Percentiles rank a stretch among this genome's conserved stretches.
Conservation (phyloP, 805 yeast genomes). For the Saturnispora dispora region DNA sequence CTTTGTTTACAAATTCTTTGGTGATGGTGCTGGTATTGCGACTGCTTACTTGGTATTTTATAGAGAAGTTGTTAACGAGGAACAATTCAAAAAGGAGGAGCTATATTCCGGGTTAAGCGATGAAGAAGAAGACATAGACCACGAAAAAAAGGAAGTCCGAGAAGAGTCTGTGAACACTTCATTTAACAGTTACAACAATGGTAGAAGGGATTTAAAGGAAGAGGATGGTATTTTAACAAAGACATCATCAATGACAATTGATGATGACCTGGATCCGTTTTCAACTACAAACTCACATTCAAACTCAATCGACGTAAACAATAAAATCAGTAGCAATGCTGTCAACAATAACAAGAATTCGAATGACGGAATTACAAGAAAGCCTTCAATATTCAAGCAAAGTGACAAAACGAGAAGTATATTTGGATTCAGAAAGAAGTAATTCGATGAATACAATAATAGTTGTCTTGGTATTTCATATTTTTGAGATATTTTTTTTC, state of each 20-base stretch:
- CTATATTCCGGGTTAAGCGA: conserved; percentile 26
- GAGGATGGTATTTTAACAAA: not conserved
- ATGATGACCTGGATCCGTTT: conserved; percentile 1
- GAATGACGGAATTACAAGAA: not conserved
- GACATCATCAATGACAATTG: not conserved
- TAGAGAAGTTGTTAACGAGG: conserved; percentile 42
- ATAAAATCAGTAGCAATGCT: not conserved
- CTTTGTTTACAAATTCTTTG: conserved; percentile 78
- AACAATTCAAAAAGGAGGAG: conserved; percentile 22
- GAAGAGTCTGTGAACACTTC: not conserved
- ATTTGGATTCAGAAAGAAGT: not conserved
- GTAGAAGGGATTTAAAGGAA: not conserved
- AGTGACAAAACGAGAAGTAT: not conserved
- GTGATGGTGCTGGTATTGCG: conserved; percentile 79
- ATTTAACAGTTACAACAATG: not conserved
- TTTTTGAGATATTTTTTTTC: not conserved
- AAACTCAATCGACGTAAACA: not conserved
- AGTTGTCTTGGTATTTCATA: not conserved
- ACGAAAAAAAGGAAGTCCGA: not conserved
- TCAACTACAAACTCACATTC: not conserved
- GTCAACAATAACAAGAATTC: not conserved
- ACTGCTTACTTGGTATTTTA: conserved; percentile 89
- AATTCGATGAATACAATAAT: not conserved
- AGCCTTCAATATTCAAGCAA: not conserved
- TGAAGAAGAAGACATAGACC: conserved; percentile 7